Conservation (phyloP, 352 stramenopile genomes). For the Phytophthora capsici region DNA sequence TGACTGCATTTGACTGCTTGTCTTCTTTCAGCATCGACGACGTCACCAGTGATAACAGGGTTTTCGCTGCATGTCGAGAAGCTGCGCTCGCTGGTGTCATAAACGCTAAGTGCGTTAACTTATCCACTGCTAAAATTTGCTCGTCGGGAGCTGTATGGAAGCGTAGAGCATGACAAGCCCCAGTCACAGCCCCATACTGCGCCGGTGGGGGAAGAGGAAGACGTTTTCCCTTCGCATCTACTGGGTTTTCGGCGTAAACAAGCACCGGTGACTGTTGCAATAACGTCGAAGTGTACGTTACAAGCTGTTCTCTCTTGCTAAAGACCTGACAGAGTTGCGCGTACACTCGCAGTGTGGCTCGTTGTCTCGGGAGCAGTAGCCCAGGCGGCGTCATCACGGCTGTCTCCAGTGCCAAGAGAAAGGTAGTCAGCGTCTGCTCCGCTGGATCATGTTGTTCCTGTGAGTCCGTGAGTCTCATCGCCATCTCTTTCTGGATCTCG, state of each 20-base stretch:
- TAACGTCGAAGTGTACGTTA: slow-evolving; percentile 44
- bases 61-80: slow-evolving; percentile 69
- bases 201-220: slow-evolving; percentile 35
- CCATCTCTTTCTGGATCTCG: slow-evolving; percentile 41
- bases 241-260: slow-evolving; percentile 20
- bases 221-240: slow-evolving; percentile 58
- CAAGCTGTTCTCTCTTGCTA: slow-evolving; percentile 50
- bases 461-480: slow-evolving; percentile 23
- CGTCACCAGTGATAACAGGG: slow-evolving; percentile 57
- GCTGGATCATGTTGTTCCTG: slow-evolving; percentile 52
- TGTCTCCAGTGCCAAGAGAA: slow-evolving; percentile 61
- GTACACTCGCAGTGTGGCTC: slow-evolving; percentile 65
- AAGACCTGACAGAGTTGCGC: slow-evolving; percentile 62
- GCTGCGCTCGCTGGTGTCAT: slow-evolving; percentile 43
- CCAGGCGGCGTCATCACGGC: slow-evolving; percentile 55
- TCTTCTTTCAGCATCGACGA: slow-evolving; percentile 29
- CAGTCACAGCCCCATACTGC: slow-evolving; percentile 57
- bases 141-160: slow-evolving; percentile 52
- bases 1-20: slow-evolving; percentile 21
- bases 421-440: slow-evolving; percentile 44
- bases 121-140: slow-evolving; percentile 43
- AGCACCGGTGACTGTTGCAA: slow-evolving; percentile 65
- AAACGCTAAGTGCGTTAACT: slow-evolving; percentile 62
- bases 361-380: slow-evolving; percentile 49
- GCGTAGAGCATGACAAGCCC: slow-evolving; percentile 62